Evolutionary conservation across 2,329 filamentous ascomycete species (phyloP).

Genomic region (Karstenula rhodostoma): DNA sequence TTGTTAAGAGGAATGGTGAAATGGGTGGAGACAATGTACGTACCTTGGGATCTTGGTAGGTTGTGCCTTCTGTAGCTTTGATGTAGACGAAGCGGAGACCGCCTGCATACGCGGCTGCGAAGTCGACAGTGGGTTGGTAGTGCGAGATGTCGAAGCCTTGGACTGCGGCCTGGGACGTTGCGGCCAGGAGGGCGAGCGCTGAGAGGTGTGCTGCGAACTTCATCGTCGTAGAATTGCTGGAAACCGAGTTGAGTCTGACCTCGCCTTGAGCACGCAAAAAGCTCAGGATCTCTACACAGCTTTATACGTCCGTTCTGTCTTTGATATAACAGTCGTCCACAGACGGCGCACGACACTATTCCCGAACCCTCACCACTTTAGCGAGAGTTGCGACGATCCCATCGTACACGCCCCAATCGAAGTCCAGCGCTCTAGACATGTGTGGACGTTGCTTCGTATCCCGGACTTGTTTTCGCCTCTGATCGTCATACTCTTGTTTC

Average conservation of each 20-base stretch:
- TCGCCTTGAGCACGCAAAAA: neutral
- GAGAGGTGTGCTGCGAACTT: constrained; percentile 10
- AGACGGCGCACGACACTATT: neutral
- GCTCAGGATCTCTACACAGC: neutral
- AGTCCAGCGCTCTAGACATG: constrained; percentile 1
- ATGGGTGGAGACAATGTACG: neutral
- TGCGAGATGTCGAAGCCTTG: constrained; percentile 47
- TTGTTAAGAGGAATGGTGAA: constrained; percentile 16
- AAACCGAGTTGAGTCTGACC: neutral
- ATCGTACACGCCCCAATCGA: constrained; percentile 7
- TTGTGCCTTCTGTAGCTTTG: constrained; percentile 61
- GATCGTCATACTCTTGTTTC: constrained; percentile 1
- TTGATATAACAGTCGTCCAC: neutral
- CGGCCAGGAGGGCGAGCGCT: constrained; percentile 4
- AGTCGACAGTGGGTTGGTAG: constrained; percentile 44
- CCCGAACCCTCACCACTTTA: constrained; percentile 1
- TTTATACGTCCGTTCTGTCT: constrained; percentile 2
- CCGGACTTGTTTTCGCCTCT: constrained; percentile 7
- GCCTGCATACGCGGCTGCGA: constrained; percentile 38
- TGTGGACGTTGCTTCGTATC: constrained; percentile 12
- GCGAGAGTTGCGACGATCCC: constrained; percentile 7
- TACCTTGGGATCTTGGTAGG: constrained; percentile 41
- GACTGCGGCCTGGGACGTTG: constrained; percentile 25
- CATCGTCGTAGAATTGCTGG: constrained; percentile 4
- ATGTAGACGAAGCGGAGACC: constrained; percentile 47